Evolutionary conservation across 257 asterid species (phyloP).

Genomic region (Solanum stenotomum): DNA sequence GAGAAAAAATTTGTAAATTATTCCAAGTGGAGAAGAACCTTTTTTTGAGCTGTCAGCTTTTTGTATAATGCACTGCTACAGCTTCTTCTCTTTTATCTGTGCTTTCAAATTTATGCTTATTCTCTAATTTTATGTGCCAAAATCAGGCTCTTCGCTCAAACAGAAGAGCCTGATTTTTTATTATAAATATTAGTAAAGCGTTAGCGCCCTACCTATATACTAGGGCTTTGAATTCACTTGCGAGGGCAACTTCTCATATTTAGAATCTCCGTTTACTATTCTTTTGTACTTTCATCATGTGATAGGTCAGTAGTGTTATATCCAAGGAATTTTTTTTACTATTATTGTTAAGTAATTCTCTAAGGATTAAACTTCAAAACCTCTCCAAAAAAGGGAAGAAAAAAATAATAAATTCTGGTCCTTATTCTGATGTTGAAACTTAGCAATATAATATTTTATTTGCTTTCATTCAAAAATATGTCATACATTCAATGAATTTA

Average conservation of each 20-base stretch:
- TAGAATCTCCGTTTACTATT: background rate
- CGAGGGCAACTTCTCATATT: background rate
- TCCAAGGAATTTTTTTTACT: background rate
- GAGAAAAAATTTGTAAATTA: background rate
- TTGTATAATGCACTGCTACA: background rate
- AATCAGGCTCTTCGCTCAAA: background rate
- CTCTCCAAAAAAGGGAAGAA: background rate
- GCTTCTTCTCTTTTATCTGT: background rate
- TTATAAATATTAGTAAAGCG: background rate
- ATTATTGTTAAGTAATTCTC: background rate
- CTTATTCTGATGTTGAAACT: background rate
- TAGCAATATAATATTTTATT: too few species aligned
- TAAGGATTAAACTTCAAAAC: background rate
- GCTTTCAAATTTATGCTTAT: background rate
- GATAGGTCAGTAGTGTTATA: background rate
- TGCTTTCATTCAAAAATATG: background rate
- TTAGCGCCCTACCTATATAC: background rate
- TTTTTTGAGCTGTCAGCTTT: background rate
- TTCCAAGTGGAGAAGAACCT: background rate
- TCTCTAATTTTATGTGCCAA: background rate
- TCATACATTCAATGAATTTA: background rate
- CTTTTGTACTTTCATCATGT: background rate
- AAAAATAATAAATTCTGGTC: background rate
- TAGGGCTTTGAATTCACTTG: background rate
- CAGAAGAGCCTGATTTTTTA: background rate